Evolutionary conservation across 306 rosid genomes (phyloP), one percentile per base, ranked within the genome.

Genomic region (Rosa lucieae): DNA sequence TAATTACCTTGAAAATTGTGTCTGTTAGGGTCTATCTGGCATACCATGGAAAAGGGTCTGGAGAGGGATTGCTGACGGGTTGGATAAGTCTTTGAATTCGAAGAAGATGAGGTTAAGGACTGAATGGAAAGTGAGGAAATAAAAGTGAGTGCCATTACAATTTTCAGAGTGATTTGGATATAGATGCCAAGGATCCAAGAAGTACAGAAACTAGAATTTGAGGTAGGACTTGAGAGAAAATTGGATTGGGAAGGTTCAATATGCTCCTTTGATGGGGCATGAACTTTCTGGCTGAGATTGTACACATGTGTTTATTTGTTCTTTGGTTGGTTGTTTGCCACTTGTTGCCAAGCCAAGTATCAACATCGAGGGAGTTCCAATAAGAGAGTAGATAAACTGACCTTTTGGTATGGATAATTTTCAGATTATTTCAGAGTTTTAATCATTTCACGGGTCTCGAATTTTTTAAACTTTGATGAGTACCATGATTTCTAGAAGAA

Each of bases 81-180:
- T 52, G 83, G 67, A 55, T 47, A 81, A 62, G 62, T 58, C 74
- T 79, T 87, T 70, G 86, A 73, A 77, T 78, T 81, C 9, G 80
- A 62, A 46, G 90, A 82, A 58, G 86, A 88, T 44, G 80, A 26
- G 66, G 78, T 63, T 17, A 85, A 80, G 12, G 82, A 68, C 35
- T 85, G 84, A 10, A 83, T 46, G 69, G 93, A 84, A 6, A 86
- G 87, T 12, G 93, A 83, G 56, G 90, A 85, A 23, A 87, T 17
- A 7, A 88, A 86, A 85, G 84, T 80, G 51, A 90, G 80, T 14
- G 93, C 90, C 97, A 94, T 91, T 59, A 23, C 69, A 18, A 8
- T 3, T 17, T 37, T 37, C 48, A 17, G 20, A 67, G 58, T 23
- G 15, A 9, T 26, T 8, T 61, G 11, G 35, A 9, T 44, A 46